Evolutionary conservation across 1,284 basidiomycete genomes (phyloP).

Genomic region (Ceratorhiza oryzae-sativae): DNA sequence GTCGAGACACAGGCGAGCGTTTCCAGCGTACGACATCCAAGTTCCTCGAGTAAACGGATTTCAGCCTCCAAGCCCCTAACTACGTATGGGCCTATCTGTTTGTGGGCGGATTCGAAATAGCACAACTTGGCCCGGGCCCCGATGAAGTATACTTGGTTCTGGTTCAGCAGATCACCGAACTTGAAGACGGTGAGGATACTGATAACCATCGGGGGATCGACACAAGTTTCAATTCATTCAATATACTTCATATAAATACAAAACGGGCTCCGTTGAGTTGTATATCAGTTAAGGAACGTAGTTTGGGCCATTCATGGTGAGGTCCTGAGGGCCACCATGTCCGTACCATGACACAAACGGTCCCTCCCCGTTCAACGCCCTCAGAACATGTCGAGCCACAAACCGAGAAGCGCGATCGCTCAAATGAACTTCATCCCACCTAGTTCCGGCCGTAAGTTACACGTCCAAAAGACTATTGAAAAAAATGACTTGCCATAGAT

Average conservation of each 20-base stretch:
- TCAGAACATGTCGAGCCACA: constrained; percentile 21
- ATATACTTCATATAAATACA: not conserved
- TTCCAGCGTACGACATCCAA: too few relatives aligned
- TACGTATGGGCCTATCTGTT: too few relatives aligned
- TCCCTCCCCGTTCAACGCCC: constrained; percentile 1
- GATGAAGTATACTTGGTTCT: too few relatives aligned
- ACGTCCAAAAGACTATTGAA: not conserved
- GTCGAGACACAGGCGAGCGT: too few relatives aligned
- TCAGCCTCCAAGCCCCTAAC: too few relatives aligned
- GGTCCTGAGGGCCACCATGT: not conserved
- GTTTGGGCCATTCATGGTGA: not conserved
- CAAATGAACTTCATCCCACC: constrained; percentile 29
- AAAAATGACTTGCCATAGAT: constrained; percentile 17
- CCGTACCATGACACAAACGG: constrained; percentile 20
- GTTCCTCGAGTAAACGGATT: too few relatives aligned
- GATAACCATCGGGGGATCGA: too few relatives aligned
- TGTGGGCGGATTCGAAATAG: too few relatives aligned
- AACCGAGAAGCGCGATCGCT: not conserved
- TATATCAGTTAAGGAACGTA: not conserved
- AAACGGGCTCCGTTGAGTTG: not conserved
- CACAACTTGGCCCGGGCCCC: too few relatives aligned
- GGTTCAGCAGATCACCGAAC: too few relatives aligned
- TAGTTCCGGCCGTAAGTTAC: not conserved
- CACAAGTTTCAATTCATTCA: not conserved
- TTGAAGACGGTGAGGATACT: too few relatives aligned